Evolutionary conservation across 495 filamentous ascomycete genomes (phyloP), one percentile per base, ranked within the genome.

Genomic region (Neurospora sp.): DNA sequence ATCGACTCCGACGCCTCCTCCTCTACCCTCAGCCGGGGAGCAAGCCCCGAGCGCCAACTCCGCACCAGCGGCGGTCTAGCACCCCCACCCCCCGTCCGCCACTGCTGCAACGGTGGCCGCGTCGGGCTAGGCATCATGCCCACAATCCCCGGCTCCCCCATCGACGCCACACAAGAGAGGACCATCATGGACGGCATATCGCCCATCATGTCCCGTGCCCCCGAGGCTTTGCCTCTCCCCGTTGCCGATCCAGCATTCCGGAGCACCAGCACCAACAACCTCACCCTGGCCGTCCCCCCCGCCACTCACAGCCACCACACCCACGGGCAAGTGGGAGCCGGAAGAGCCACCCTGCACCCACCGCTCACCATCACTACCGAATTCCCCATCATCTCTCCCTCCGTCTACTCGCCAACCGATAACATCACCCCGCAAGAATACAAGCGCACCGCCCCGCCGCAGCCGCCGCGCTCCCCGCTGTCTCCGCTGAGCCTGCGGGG

Each of bases 391-490:
- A 9, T 38, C 38, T 23, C 40, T 9, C 60, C 41, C 14, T 16
- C 39, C 38, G 54, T 27, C 42, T 40, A 39, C 10, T 76, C 75
- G 0, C 62, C 75, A 1, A 69, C 16, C 20, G 75, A 76, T 23
- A 77, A 77, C 71, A n/a, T 49, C 18, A 76, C 79, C 27, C 76
- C 79, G 1, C 62, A 74, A n/a, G 76, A 78, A 38, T 77, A 78
- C 73, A 75, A 72, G 11, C 78, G 74, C 66, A 70, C 78, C n/a
- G 75, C 78, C 10, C 72, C 46, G 4, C 72, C 46, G 20, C 5
- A 5, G 23, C 49, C 76, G 12, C 76, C 74, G 9, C 72, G 78
- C 23, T 77, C 78, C 14, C 79, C 79, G 3, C 70, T 80, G 46
- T 77, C 75, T 0, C 77, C 79, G 0, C 49, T 77, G 3, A 31